Base-by-base conservation (phyloP, 345 rosid genomes). In the Psidium friedrichsthalianum region DNA sequence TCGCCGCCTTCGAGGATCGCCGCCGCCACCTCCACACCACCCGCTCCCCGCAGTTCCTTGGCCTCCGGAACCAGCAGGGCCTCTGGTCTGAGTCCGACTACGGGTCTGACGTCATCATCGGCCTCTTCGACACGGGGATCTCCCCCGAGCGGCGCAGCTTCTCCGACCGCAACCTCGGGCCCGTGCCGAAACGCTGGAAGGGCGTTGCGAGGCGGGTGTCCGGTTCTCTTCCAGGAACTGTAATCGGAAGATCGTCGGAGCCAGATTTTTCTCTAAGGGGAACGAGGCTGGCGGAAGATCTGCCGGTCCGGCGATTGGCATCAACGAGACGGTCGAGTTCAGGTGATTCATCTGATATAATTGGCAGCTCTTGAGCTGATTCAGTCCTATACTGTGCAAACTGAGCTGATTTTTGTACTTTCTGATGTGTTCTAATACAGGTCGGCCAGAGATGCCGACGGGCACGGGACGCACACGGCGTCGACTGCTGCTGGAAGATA, bases 101-200 rank as follows among this genome's bases (percentile, higher is more conserved):
- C 87, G 99, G 99, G n/a, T 95, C 96, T 42, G 98, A 97, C 80
- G 94, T 96, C 11, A 92, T 97, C 56, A 86, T 94, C 59, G 96
- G 98, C 2, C 93, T 97, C 1, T 89, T 97, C 44, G 98, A 97
- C 57, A 95, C 98, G 27, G 98, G 98, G 24, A 86, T 97, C 53
- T 94, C 96, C 96, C 98, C 98, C 0, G 97, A 95, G 85, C 88
- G 96, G 3, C 89, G 98, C 51, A 94, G 98, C 87, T 97, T 97
- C 88, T 90, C 92, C 1, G 98, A 97, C 89, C 88, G 89, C 44
- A 94, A 97, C 56, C 94, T 97, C 9, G 96, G 95, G 2, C 94
- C 98, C 1, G 85, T 96, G 27, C 99, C 99, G 0, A 84, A 89
- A 40, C 89, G 91, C 29, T 97, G 99, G 99, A 94, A 91, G 84